These are phyloP conservation scores for Aureobasidium mangrovei DNA, from an alignment of 2,329 filamentous ascomycete genomes.

Conservation along the genomic window DNA sequence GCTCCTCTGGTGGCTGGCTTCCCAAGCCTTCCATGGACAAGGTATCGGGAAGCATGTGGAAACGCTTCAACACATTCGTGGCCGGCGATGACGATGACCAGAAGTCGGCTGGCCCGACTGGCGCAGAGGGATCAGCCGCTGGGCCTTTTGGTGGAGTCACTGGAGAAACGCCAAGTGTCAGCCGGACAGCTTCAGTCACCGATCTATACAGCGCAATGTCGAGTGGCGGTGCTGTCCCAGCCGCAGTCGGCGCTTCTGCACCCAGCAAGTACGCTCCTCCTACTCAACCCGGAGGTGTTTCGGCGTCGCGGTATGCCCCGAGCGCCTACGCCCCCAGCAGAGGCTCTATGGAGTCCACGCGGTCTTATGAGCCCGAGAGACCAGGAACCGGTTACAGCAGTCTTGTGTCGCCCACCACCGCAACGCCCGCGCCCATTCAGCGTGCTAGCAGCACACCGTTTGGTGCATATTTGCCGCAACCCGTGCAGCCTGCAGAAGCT, in stretches of 20 bases:
- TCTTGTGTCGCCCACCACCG: conserved; percentile 4
- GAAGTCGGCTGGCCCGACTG: conserved; percentile 48
- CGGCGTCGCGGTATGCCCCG: conserved; percentile 14
- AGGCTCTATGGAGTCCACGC: conserved; percentile 11
- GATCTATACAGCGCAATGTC: conserved; percentile 60
- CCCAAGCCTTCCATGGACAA: conserved; percentile 94
- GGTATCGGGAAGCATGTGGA: conserved; percentile 83
- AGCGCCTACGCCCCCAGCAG: conserved; percentile 14
- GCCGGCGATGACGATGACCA: conserved; percentile 76
- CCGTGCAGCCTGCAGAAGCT: conserved; percentile 11
- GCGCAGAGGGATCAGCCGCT: conserved; percentile 38
- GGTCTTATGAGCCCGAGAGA: conserved; percentile 15
- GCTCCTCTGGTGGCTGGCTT: conserved; percentile 65
- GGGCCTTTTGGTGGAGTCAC: conserved; percentile 79
- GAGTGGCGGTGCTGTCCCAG: conserved; percentile 19
- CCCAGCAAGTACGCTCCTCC: conserved; percentile 25
- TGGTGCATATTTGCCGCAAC: conserved; percentile 13
- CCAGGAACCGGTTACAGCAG: conserved; percentile 13
- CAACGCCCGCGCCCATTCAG: conserved; percentile 1
- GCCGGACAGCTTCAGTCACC: conserved; percentile 55
- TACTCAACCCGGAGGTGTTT: conserved; percentile 4
- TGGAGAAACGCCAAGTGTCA: conserved; percentile 46
- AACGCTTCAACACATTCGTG: conserved; percentile 93
- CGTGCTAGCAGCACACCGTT: conserved; percentile 15
- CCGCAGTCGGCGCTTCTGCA: conserved; percentile 15